Base-by-base conservation (phyloP, 2,329 filamentous ascomycete genomes). In the Alternaria gansuensis region DNA sequence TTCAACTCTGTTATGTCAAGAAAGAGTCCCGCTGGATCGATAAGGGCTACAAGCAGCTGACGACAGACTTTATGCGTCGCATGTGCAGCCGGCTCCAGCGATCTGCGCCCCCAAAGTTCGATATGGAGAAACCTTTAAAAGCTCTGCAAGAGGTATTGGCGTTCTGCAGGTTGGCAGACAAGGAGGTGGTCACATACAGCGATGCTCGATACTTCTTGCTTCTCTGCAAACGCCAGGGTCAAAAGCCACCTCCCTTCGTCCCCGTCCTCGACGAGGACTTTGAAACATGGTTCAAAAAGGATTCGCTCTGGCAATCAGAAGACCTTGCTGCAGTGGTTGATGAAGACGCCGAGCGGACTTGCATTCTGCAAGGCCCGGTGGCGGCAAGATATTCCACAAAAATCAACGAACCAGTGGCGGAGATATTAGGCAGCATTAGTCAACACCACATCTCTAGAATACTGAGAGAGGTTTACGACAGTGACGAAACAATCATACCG, bases 221-320 rank as follows among this genome's bases (percentile, higher is more conserved):
- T 31, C 88, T 99, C 41, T 98, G 93, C 84, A 89, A 95, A 81
- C 89, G 93, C 36, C 91, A 90, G 46, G 90, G 90, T 39, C 95
- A 99, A 83, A 99, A 99, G 85, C 95, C 95, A 2, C 91, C 95
- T 28, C 95, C 94, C 0, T 99, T 99, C 76, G 93, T 99, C 29
- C 95, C 95, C 5, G 85, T 90, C n/a, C 85, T 99, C 23, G 95
- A 99, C 71, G 93, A 96, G 64, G 97, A 94, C 76, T 99, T 99
- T 68, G 95, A 99, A 77, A 97, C 96, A 81, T 99, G 92, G 83
- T 99, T 99, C 89, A 99, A 99, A 88, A 99, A 99, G 83, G 95
- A 99, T 78, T 99, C 95, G 1, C 86, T 99, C 7, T 99, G 95
- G 95, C 95, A 99, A 81, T 98, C 95, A 1, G 95, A 99, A 80